Conservation (phyloP, 805 yeast genomes). For the Monosporozyma aquatica region DNA sequence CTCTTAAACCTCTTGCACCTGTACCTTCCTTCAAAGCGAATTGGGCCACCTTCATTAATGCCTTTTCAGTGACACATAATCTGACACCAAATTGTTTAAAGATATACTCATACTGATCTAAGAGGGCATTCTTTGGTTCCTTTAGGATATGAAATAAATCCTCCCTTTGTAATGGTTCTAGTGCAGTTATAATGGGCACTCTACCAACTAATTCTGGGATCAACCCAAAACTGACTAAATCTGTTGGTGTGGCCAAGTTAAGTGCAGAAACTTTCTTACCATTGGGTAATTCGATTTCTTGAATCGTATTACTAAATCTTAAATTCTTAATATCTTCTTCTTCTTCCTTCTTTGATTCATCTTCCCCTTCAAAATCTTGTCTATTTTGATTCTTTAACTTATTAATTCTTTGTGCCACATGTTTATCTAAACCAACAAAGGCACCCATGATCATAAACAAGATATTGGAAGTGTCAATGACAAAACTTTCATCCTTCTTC, state of each 20-base stretch:
- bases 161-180: conserved; percentile 36
- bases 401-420: conserved; percentile 34
- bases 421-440: conserved; percentile 47
- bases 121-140: conserved; percentile 48
- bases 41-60: conserved; percentile 40
- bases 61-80: conserved; percentile 40
- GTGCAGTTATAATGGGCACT: conserved; percentile 45
- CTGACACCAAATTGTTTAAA: conserved; percentile 46
- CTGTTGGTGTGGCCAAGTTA: conserved; percentile 41
- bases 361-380: conserved; percentile 1
- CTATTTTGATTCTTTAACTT: conserved; percentile 8
- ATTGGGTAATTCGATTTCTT: conserved; percentile 31
- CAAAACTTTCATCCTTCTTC: conserved; percentile 36
- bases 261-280: conserved; percentile 36
- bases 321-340: conserved; percentile 9
- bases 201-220: conserved; percentile 55
- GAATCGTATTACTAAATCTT: conserved; percentile 24
- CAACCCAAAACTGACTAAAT: conserved; percentile 43
- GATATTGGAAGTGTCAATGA: conserved; percentile 47
- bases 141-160: conserved; percentile 43
- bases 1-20: conserved; percentile 53
- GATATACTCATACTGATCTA: conserved; percentile 45
- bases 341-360: conserved; percentile 3
- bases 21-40: conserved; percentile 45
- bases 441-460: conserved; percentile 54